Evolutionary conservation across 2,329 filamentous ascomycete genomes (phyloP).

Genomic region (Trematosphaeria pertusa): DNA sequence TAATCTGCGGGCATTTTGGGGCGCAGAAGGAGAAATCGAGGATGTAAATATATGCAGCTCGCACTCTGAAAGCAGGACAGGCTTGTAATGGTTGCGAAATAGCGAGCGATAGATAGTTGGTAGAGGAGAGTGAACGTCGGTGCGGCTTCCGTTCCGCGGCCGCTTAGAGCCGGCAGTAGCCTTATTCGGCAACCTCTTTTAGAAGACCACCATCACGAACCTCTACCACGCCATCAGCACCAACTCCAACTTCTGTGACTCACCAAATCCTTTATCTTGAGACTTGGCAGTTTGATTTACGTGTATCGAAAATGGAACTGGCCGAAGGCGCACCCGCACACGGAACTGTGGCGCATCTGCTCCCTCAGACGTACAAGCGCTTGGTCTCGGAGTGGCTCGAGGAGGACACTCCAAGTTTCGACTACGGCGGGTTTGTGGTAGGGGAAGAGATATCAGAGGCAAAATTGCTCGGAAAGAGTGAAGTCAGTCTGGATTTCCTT

Average conservation of each 20-base stretch:
- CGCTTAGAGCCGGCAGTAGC: constrained; percentile 26
- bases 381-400: constrained; percentile 85
- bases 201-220: constrained; percentile 1
- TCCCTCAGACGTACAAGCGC: constrained; percentile 84
- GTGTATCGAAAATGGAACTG: constrained; percentile 19
- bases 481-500: constrained; percentile 45
- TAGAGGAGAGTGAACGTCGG: no score
- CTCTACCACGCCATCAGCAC: neutral
- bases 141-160: constrained; percentile 22
- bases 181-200: constrained; percentile 11
- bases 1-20: constrained; percentile 20
- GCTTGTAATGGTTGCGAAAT: no score
- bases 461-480: constrained; percentile 63
- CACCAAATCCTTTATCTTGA: neutral
- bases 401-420: constrained; percentile 95
- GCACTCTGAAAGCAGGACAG: no score
- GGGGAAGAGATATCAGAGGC: constrained; percentile 66
- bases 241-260: constrained; percentile 2
- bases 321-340: constrained; percentile 62
- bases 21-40: constrained; percentile 15
- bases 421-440: constrained; percentile 97
- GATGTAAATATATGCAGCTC: constrained; percentile 7
- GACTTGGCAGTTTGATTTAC: neutral
- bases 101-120: no score
- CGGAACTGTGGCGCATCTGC: constrained; percentile 72